Evolutionary conservation across 768 basidiomycete species (phyloP), one percentile per base, ranked within the genome.

Genomic region (Exidia glandulosa): DNA sequence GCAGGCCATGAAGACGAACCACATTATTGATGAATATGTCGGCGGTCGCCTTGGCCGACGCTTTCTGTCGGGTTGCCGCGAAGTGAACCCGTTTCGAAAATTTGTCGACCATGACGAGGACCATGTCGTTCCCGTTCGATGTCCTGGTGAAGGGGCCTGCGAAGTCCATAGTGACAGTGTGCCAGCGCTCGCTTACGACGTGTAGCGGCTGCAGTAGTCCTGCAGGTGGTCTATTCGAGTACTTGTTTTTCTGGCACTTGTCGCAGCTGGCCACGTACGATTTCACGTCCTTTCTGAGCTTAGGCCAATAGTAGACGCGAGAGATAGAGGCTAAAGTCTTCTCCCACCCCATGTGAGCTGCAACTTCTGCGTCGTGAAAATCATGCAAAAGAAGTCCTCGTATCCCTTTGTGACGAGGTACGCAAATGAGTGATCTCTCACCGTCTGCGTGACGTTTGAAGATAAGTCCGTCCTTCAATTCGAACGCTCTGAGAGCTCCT

Each of bases 231-330:
- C 7, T 5, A 12, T 9, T 61, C 32, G 63, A 66, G 2, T 32
- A 63, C 62, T 80, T 79, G 63, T 77, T 73, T 0, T 66, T 56
- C 64, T 58, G 72, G 65, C 63, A 78, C 3, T 32, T 66, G 25
- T 27, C 66, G 57, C 71, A 74, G 7, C 59, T 69, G 59, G 70
- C 64, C 0, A 76, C 70, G 13, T 76, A 75, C 16, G 64, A 31
- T 0, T 54, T 9, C 54, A 76, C 63, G 32, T 72, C 58, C 0
- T 31, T 31, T 0, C 71, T 59, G 74, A 76, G 76, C 66, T 63
- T 56, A 4, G 41, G 63, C 68, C 62, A 57, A 67, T 65, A 63
- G 57, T 61, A 71, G 1, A 5, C 4, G 30, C 34, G 23, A 25
- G 66, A 55, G 0, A 69, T 34, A 1, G 56, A 41, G 0, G 59